A percentile compares a stretch with the other conserved stretches of the same genome.
These are phyloP conservation scores for Colletotrichum graminicola DNA, from an alignment of 2,329 filamentous ascomycete species.

Conservation along the genomic window DNA sequence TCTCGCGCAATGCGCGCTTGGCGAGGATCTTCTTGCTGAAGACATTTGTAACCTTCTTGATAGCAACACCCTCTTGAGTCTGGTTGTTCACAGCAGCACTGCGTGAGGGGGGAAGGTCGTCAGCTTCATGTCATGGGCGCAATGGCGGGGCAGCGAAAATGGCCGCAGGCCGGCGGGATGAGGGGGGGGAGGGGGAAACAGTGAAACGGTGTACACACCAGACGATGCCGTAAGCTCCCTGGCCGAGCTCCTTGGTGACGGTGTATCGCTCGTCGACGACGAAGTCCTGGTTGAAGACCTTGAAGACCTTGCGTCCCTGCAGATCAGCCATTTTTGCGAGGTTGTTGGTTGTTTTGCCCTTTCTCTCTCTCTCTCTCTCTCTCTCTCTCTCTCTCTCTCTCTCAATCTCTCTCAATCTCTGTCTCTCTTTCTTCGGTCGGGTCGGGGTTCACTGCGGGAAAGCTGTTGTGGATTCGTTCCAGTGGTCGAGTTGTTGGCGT, in stretches of 20 bases:
- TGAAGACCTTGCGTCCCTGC: conserved; percentile 86
- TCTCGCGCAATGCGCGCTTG: conserved; percentile 96
- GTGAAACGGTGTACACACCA: conserved; percentile 72
- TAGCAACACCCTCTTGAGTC: conserved; percentile 92
- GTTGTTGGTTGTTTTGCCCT: not conserved
- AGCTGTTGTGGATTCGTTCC: conserved; percentile 15
- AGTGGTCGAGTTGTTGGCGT: conserved; percentile 12
- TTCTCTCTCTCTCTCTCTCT: not conserved
- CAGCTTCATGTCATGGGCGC: conserved; percentile 38
- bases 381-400: no score
- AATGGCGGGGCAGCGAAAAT: conserved; percentile 42
- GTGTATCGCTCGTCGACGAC: conserved; percentile 98
- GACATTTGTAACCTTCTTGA: conserved; percentile 99
- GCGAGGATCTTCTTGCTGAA: conserved; percentile 99
- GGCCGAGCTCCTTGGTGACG: conserved; percentile 97
- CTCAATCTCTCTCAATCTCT: no score
- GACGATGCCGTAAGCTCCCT: conserved; percentile 98
- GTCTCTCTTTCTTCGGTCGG: not conserved
- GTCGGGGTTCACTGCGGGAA: conserved; percentile 15
- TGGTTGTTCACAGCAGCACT: conserved; percentile 94
- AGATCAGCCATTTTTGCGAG: conserved; percentile 55
- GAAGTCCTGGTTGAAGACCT: conserved; percentile 99
- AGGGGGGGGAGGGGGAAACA: conserved; percentile 17
- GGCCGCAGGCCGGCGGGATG: conserved; percentile 13
- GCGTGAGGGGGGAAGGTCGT: conserved; percentile 36